These are phyloP conservation scores for Eucalyptus curtisii DNA, from an alignment of 345 rosid species.

Conservation along the genomic window DNA sequence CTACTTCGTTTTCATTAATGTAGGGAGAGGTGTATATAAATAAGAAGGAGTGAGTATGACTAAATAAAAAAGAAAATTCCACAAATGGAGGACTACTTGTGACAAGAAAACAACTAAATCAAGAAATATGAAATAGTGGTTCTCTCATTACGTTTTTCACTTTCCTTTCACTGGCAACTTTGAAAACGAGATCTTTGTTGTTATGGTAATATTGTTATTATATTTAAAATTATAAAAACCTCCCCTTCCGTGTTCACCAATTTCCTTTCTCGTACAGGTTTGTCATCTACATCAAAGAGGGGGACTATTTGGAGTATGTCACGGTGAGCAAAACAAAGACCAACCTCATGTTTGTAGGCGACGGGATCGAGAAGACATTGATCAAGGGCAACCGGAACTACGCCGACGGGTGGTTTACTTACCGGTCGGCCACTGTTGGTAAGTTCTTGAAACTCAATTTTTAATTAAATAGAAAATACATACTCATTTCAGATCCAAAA, in stretches of 20 bases:
- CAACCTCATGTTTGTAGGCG: slow-evolving; percentile 13
- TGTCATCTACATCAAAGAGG: slow-evolving; percentile 6
- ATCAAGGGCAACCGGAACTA: slow-evolving; percentile 1
- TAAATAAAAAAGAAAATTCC: not conserved
- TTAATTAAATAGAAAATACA: not conserved
- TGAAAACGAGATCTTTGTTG: not conserved
- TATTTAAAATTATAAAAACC: not conserved
- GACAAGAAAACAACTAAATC: not conserved
- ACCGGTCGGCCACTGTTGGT: slow-evolving; percentile 13
- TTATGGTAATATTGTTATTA: not conserved
- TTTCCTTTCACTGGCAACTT: not conserved
- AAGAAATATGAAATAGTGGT: not conserved
- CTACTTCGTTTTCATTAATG: not conserved
- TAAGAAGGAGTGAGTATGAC: not conserved
- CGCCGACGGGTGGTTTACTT: slow-evolving; percentile 3
- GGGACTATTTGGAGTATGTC: slow-evolving; percentile 7
- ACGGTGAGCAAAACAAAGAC: not conserved
- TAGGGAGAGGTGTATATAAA: not conserved
- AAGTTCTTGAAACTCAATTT: not conserved
- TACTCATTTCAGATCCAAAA: not conserved
- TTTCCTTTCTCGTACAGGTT: not conserved
- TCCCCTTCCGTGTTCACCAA: not conserved
- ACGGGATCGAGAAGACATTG: slow-evolving; percentile 12
- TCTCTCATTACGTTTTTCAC: not conserved
- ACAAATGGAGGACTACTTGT: not conserved